A percentile compares a stretch with the other conserved stretches of the same genome.
Evolutionary conservation across 2,329 filamentous ascomycete genomes (phyloP).

Genomic region (Fusarium sarcochroum): DNA sequence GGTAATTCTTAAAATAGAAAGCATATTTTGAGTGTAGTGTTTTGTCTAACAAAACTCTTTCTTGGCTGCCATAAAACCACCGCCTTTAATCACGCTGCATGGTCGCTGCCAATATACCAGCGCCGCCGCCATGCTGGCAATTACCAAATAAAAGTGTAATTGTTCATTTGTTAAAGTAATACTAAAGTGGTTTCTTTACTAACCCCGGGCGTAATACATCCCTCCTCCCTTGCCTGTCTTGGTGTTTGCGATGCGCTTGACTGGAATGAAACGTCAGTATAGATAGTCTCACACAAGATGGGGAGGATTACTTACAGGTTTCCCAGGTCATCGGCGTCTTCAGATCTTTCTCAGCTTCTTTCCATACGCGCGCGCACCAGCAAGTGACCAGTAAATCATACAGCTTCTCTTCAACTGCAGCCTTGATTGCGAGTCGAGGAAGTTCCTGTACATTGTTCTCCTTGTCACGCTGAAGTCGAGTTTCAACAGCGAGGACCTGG

Average conservation of each 20-base stretch:
- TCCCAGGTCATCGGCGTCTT: constrained; percentile 46
- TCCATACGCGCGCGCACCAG: constrained; percentile 51
- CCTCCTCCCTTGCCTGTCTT: not conserved
- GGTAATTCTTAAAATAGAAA: no score
- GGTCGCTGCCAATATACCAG: no score
- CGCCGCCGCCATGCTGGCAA: no score
- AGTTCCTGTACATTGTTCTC: constrained; percentile 30
- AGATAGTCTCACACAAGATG: not conserved
- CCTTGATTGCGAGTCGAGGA: constrained; percentile 46
- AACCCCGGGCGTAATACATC: not conserved
- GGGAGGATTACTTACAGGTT: constrained; percentile 36
- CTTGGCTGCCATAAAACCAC: no score
- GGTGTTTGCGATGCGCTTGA: constrained; percentile 19
- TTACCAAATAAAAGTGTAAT: no score
- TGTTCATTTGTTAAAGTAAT: no score
- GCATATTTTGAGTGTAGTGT: no score
- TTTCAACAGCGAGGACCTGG: constrained; percentile 46
- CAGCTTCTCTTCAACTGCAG: constrained; percentile 41
- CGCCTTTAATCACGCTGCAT: no score
- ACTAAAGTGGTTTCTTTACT: no score
- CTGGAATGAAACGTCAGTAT: constrained; percentile 13
- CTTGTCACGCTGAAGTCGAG: constrained; percentile 36
- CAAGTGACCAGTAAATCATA: constrained; percentile 50
- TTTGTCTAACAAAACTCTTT: no score
- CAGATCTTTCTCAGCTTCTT: constrained; percentile 42